Conservation (phyloP, 2,329 filamentous ascomycete genomes). For the Penicillium brevicompactum region DNA sequence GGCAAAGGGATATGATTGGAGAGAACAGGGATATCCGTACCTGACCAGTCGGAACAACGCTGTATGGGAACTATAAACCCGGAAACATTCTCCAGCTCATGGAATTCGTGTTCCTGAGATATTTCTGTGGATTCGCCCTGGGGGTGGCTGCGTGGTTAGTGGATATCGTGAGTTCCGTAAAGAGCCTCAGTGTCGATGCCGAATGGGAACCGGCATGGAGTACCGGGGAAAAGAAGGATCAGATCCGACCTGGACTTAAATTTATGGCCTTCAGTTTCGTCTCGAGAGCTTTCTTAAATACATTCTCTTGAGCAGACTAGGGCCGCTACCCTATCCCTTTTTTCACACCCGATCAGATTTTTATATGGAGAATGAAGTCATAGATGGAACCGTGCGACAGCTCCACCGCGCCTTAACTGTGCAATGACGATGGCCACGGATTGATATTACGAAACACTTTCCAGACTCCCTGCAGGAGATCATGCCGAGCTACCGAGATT, state of each 20-base stretch:
- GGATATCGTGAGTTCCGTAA: neutral
- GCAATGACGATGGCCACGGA: neutral
- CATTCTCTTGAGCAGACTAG: constrained; percentile 10
- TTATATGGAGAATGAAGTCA: constrained; percentile 20
- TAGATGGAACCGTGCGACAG: constrained; percentile 15
- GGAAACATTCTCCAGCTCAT: neutral
- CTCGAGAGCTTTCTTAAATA: constrained; percentile 12
- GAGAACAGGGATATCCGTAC: neutral
- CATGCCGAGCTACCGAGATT: too few species aligned
- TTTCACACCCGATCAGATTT: constrained; percentile 4
- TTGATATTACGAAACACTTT: neutral
- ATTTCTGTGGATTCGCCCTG: neutral
- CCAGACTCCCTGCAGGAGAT: neutral
- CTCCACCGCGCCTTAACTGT: neutral
- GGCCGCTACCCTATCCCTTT: constrained; percentile 18
- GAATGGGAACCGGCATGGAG: too few species aligned
- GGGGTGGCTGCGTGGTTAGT: neutral
- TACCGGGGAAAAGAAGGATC: too few species aligned
- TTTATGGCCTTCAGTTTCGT: neutral
- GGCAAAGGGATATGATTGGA: neutral
- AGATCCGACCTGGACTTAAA: too few species aligned
- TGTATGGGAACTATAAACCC: neutral
- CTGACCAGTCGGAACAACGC: neutral
- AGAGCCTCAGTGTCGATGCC: neutral
- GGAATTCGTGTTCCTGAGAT: neutral